These are phyloP conservation scores for Neurospora pannonica DNA, from an alignment of 495 filamentous ascomycete genomes.

Conservation along the genomic window DNA sequence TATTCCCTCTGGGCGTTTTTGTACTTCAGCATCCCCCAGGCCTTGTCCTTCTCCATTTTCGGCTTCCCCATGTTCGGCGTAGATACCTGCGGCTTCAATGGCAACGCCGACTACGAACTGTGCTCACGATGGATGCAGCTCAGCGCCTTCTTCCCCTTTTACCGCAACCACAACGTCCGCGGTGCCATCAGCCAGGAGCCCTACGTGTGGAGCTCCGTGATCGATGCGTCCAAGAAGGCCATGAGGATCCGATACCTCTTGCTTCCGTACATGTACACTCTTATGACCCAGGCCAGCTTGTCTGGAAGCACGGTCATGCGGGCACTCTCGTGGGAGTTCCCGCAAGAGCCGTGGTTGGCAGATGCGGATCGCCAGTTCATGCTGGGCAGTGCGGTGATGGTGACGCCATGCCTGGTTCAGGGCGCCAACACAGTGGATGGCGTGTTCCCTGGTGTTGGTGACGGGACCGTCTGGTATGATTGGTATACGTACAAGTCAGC, in stretches of 20 bases:
- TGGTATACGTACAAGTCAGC: conserved; percentile 56
- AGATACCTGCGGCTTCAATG: conserved; percentile 72
- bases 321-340: conserved; percentile 77
- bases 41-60: conserved; percentile 68
- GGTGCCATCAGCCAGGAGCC: conserved; percentile 61
- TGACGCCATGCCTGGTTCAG: conserved; percentile 63
- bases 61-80: conserved; percentile 85
- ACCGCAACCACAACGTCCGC: conserved; percentile 71
- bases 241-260: conserved; percentile 69
- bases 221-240: conserved; percentile 53
- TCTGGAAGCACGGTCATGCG: conserved; percentile 70
- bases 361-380: conserved; percentile 66
- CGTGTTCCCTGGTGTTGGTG: conserved; percentile 63
- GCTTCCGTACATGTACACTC: conserved; percentile 75
- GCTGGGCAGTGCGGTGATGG: conserved; percentile 59
- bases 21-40: conserved; percentile 75
- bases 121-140: conserved; percentile 86
- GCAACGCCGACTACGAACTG: conserved; percentile 63
- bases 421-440: conserved; percentile 58
- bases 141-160: conserved; percentile 80
- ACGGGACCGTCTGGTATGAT: conserved; percentile 61
- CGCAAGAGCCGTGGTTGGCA: conserved; percentile 61
- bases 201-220: conserved; percentile 63
- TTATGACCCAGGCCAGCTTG: conserved; percentile 60
- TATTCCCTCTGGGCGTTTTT: conserved; percentile 56